phyloP scores from a whole-genome alignment of 192 early-diverging fungal genomes.

The Jimgerdemannia lactiflua region DNA sequence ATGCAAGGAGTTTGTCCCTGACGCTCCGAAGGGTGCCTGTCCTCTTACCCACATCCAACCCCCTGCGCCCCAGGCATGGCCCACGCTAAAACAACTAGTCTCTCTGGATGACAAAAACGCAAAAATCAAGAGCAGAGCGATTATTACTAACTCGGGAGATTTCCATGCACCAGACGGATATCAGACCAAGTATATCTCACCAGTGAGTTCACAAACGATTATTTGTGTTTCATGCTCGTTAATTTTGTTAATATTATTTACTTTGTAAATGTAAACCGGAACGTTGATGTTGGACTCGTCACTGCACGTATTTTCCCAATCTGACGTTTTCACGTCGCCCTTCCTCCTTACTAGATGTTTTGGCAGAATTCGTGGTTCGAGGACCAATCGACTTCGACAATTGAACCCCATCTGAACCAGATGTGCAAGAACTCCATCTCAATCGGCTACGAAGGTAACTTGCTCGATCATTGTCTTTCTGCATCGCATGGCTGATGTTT shows the following conservation, averaged over 20 bases:
- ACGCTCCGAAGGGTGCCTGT: constrained; percentile 7
- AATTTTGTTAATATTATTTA: too few species aligned
- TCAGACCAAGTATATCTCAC: neutral
- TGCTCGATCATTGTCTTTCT: neutral
- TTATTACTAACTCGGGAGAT: neutral
- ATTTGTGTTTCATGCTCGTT: too few species aligned
- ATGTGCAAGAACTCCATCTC: neutral
- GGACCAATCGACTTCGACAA: neutral
- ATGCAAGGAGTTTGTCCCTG: neutral
- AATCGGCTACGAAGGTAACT: neutral
- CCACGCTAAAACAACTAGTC: constrained; percentile 23
- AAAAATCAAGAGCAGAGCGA: neutral
- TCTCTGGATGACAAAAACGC: neutral
- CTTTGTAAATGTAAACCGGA: too few species aligned
- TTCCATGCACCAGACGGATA: neutral
- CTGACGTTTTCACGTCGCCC: neutral
- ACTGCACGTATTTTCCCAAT: neutral
- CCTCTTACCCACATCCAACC: constrained; percentile 21
- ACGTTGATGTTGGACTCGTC: neutral
- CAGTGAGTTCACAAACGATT: neutral
- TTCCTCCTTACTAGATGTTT: neutral
- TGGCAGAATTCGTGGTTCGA: neutral
- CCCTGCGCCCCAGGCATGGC: constrained; percentile 2
- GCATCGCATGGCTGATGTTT: neutral
- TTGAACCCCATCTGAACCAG: neutral